Base-by-base conservation (phyloP, 148 eudicot genomes). In the Pouteria glomerata region DNA sequence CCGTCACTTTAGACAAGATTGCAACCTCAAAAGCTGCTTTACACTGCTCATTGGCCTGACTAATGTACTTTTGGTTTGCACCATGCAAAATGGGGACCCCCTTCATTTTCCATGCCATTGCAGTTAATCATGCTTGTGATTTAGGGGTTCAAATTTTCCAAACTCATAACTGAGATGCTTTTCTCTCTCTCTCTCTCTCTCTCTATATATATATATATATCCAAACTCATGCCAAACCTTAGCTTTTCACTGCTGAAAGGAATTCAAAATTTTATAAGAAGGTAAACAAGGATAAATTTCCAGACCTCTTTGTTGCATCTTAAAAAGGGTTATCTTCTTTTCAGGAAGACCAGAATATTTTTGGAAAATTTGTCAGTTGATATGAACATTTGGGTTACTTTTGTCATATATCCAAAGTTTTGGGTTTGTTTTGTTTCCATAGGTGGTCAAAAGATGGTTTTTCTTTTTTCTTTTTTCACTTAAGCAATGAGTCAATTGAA, bases 1-100 rank as follows among this genome's bases (percentile, higher is more conserved):
- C 50, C 0, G 34, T 75, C 67, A 60, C 78, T 75, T 75, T 75
- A 57, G 48, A 69, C 73, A 75, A 69, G 39, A 59, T 59, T 68
- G 78, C 68, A 48, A 37, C n/a, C 62, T 75, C 73, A 68, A 60
- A 75, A 75, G 78, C 66, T 15, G 57, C 73, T 69, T 68, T 59
- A 33, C 26, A 39, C 62, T 68, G 65, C 68, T 60, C n/a, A 68
- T 18, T 68, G 66, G 48, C 26, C 64, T 68, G 34, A 29, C 31
- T 34, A 21, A 26, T 52, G 35, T 73, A 15, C 41, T 55, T 21
- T n/a, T 39, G 30, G 44, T 29, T 58, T 42, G 70, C 70, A 73
- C 70, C 57, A 44, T 41, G 18, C 13, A 47, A 52, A 50, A 67
- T 67, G 72, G 58, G 67, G 72, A 16, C 59, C 78, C 59, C 78